Base-by-base conservation (phyloP, 768 basidiomycete genomes). In the Boletus patriciae region DNA sequence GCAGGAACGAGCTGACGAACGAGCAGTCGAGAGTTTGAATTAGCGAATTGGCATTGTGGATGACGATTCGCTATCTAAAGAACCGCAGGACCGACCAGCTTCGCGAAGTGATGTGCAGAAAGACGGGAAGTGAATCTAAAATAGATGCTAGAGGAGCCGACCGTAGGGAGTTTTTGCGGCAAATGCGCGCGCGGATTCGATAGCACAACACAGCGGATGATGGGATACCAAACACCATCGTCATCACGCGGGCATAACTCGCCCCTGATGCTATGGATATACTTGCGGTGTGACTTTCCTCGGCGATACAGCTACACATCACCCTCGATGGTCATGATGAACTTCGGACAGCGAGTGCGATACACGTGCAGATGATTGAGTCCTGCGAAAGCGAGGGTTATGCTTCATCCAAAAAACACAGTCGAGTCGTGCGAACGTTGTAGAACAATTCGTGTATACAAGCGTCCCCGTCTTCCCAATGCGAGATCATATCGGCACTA, bases 381-480 rank as follows among this genome's bases (percentile, higher is more conserved):
- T 91, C 90, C 91, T 93, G 72, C 50, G 42, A 59, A 55, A 53
- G 43, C 16, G 41, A 46, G 43, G 25, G 61, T 66, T 18, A 61
- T 52, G 36, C 21, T 23, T 38, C 38, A 38, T 61, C 59, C 58
- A 57, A 19, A 21, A 52, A 33, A 54, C n/a, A 53, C 16, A 41
- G 49, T 46, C 41, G 43, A 58, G 27, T 36, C 43, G 51, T 50
- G 76, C 88, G 60, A 73, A 92, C 91, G 67, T 90, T 94, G 46
- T 79, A 78, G 74, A 81, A 91, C 68, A 93, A 77, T 73, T 93
- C 91, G 70, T 90, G 85, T 41, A 85, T 80, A 56, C 91, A 84
- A 49, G 80, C 77, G 67, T 94, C 92, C 50, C 83, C 82, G 60
- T 93, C 91, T 75, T 94, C 91, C 91, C 91, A 94, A 66, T 94